A percentile compares a stretch with the other conserved stretches of the same genome.
Evolutionary conservation across 2,329 filamentous ascomycete genomes (phyloP).

Genomic region (Exophiala bonariae): DNA sequence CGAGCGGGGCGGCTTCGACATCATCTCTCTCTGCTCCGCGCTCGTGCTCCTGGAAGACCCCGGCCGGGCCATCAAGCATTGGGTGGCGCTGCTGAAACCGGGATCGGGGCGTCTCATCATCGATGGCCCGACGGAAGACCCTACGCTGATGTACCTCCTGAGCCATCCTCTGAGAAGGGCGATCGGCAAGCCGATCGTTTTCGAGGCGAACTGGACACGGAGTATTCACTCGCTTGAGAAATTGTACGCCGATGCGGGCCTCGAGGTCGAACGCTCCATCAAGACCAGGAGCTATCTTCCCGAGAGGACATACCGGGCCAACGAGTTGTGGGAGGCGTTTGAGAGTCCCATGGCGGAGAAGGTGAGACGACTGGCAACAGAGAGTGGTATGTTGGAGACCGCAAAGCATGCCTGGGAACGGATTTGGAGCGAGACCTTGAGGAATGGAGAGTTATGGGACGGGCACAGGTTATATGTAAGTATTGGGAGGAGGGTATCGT

Average conservation of each 20-base stretch:
- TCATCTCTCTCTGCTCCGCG: slow-evolving; percentile 14
- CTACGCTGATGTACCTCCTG: slow-evolving; percentile 13
- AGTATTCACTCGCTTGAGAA: slow-evolving; percentile 12
- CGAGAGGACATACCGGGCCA: slow-evolving; percentile 7
- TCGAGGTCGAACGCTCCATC: slow-evolving; percentile 12
- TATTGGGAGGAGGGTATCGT: slow-evolving; percentile 8
- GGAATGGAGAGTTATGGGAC: slow-evolving; percentile 11
- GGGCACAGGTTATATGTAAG: slow-evolving; percentile 18
- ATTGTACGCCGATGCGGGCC: slow-evolving; percentile 11
- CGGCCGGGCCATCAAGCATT: slow-evolving; percentile 10
- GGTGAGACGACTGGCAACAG: background rate
- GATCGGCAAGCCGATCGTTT: slow-evolving; percentile 4
- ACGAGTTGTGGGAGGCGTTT: slow-evolving; percentile 4
- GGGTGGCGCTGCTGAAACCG: slow-evolving; percentile 10
- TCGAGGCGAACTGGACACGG: slow-evolving; percentile 8
- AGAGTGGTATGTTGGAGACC: slow-evolving; percentile 1
- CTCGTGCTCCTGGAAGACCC: slow-evolving; percentile 15
- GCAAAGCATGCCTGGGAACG: slow-evolving; percentile 7
- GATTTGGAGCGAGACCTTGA: slow-evolving; percentile 15
- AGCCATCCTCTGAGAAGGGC: slow-evolving; percentile 7
- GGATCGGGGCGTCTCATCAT: slow-evolving; percentile 20
- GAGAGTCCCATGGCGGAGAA: background rate
- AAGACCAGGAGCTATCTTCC: slow-evolving; percentile 14
- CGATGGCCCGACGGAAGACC: slow-evolving; percentile 18
- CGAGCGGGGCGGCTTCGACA: slow-evolving; percentile 6